These are phyloP conservation scores for Beauveria rudraprayagi DNA, from an alignment of 2,329 filamentous ascomycete species.

Conservation along the genomic window DNA sequence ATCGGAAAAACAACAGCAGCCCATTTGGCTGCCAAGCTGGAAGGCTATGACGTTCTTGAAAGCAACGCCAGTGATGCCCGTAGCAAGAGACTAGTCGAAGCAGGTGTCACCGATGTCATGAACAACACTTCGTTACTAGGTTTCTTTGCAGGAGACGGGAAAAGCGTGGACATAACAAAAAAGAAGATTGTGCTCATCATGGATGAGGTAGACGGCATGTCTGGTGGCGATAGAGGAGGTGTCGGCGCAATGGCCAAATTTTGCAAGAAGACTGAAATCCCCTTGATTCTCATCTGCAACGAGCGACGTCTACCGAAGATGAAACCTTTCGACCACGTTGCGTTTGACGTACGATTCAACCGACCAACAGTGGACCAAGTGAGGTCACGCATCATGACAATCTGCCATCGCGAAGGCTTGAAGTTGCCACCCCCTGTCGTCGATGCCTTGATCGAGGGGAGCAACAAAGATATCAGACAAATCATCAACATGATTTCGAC, in stretches of 20 bases:
- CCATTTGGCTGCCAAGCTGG: constrained; percentile 84
- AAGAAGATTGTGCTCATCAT: constrained; percentile 96
- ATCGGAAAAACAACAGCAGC: constrained; percentile 98
- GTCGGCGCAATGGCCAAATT: constrained; percentile 90
- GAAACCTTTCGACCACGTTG: constrained; percentile 89
- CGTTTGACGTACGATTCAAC: constrained; percentile 79
- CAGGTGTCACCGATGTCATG: constrained; percentile 78
- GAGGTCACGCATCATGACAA: constrained; percentile 85
- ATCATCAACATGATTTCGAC: constrained; percentile 98
- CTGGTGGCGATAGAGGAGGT: constrained; percentile 88
- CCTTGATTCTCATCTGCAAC: constrained; percentile 96
- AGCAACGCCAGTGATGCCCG: constrained; percentile 92
- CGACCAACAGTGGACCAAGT: constrained; percentile 88
- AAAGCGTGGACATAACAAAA: constrained; percentile 69
- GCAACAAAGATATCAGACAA: constrained; percentile 90
- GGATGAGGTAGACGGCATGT: constrained; percentile 99
- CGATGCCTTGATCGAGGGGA: constrained; percentile 91
- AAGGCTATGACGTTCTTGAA: constrained; percentile 89
- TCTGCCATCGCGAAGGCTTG: constrained; percentile 83
- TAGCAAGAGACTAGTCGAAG: constrained; percentile 93
- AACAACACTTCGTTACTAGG: constrained; percentile 89
- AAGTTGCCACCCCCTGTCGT: constrained; percentile 78
- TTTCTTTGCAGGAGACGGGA: constrained; percentile 79
- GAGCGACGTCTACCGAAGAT: constrained; percentile 90
- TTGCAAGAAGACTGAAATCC: constrained; percentile 90